Base-by-base conservation (phyloP, 2,329 filamentous ascomycete species). In the Byssoonygena ceratinophila region DNA sequence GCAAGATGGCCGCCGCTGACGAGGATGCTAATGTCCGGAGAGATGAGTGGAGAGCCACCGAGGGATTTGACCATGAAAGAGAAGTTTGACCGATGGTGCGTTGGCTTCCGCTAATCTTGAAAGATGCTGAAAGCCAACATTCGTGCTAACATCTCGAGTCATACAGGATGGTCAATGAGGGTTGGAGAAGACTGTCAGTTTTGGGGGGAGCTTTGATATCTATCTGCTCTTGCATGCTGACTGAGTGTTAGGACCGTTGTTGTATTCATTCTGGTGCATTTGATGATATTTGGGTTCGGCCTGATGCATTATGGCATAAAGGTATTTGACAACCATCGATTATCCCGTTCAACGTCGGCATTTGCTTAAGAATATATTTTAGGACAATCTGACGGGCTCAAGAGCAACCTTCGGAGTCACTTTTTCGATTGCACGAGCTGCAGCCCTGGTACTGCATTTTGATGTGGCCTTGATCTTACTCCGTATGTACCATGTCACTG, bases 1-100 rank as follows among this genome's bases (percentile, higher is more conserved):
- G 81, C 85, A 66, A 79, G 86, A 83, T 89, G 85, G 82, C 86
- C 87, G 56, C 85, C 86, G 14, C 76, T 92, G 52, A 87, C 85
- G 55, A 80, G 85, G 58, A 87, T 91, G 83, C 73, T 92, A 65
- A 78, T 90, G 66, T 88, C 86, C 52, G 85, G 86, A 46, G 84
- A 89, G 72, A 85, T 90, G 79, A 87, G 82, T 51, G 82, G 82
- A 62, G 83, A 88, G 65, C 78, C 74, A 62, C 82, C 84, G 59
- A 82, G 81, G 64, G 77, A 82, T 53, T 72, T 91, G 60, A 81
- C 80, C 22, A 68, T 79, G 57, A 78, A 79, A 63, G 84, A 91
- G 67, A 84, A 79, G 65, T 84, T 91, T 64, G 84, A 90, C 67
- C 76, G 82, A 59, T 92, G 87, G 68, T 69, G 57, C 39, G 58